Percentiles rank a stretch among this genome's conserved stretches.
Evolutionary conservation across 148 eudicot genomes (phyloP).

Genomic region (Fallopia convolvulus): DNA sequence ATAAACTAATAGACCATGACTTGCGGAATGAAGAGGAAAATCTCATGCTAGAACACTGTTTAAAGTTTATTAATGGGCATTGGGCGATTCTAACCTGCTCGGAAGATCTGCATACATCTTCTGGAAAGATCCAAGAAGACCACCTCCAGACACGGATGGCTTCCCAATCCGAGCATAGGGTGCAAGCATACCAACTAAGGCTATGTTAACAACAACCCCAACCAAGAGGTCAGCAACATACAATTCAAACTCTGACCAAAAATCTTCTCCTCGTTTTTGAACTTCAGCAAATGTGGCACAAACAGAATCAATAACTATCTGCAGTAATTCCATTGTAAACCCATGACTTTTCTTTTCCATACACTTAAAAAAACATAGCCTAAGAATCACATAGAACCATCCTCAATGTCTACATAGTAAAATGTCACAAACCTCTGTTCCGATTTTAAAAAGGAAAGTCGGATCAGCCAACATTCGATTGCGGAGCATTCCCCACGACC

Average conservation of each 20-base stretch:
- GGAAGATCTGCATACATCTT: conserved; percentile 47
- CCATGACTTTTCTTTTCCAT: neutral
- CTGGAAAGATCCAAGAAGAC: conserved; percentile 37
- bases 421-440: conserved; percentile 31
- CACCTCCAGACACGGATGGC: conserved; percentile 30
- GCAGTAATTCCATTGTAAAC: conserved; percentile 18
- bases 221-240: conserved; percentile 57
- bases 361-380: neutral
- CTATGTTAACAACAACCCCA: conserved; percentile 54
- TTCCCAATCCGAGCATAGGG: conserved; percentile 63
- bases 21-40: too few species aligned
- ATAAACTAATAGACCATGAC: too few species aligned
- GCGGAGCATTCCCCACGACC: conserved; percentile 31
- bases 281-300: conserved; percentile 69
- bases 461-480: conserved; percentile 43
- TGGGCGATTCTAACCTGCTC: conserved; percentile 38
- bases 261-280: conserved; percentile 62
- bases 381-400: neutral
- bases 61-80: neutral
- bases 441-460: conserved; percentile 35
- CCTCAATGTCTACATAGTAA: neutral
- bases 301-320: conserved; percentile 62
- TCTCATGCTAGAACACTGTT: neutral
- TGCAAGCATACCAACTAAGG: conserved; percentile 69
- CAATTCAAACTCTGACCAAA: conserved; percentile 67